phyloP scores from a whole-genome alignment of 2,329 filamentous ascomycete genomes.

The Diplodia intermedia region DNA sequence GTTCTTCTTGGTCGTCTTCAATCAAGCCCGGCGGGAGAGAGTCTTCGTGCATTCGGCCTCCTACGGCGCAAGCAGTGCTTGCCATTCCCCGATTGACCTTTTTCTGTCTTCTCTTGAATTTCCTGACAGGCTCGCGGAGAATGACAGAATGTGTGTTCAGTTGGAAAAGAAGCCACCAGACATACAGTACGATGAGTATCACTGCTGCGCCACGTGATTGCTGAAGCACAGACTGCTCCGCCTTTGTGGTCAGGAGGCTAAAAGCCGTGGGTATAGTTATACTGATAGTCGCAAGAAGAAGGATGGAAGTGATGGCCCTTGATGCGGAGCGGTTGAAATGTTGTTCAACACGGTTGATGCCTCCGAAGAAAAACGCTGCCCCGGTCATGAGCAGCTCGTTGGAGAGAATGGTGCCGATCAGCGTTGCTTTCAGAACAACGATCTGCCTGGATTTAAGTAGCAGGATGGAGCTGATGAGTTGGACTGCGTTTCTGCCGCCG shows the following conservation, averaged over 20 bases:
- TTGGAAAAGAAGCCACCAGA: constrained; percentile 85
- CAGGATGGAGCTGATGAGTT: too few species aligned
- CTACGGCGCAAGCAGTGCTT: constrained; percentile 57
- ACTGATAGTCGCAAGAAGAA: constrained; percentile 78
- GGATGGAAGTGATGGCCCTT: constrained; percentile 81
- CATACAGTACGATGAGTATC: constrained; percentile 84
- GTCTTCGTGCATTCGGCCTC: constrained; percentile 59
- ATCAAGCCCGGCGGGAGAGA: constrained; percentile 43
- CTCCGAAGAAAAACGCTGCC: constrained; percentile 90
- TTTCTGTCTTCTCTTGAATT: constrained; percentile 36
- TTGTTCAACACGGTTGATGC: constrained; percentile 78
- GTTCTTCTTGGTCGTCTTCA: constrained; percentile 67
- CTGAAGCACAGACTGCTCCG: not conserved
- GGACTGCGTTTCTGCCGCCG: too few species aligned
- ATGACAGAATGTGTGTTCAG: constrained; percentile 73
- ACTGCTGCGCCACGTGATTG: constrained; percentile 74
- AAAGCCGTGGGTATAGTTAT: constrained; percentile 92
- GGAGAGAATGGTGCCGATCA: constrained; percentile 89
- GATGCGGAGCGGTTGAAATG: constrained; percentile 92
- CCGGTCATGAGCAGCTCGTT: constrained; percentile 88
- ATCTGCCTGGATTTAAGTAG: constrained; percentile 68
- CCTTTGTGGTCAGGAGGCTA: constrained; percentile 56
- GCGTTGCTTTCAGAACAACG: constrained; percentile 86
- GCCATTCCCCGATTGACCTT: constrained; percentile 59
- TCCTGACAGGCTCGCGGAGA: too few species aligned